A percentile compares a stretch with the other conserved stretches of the same genome.
These are phyloP conservation scores for Candida takata DNA, from an alignment of 805 yeast genomes.

Conservation along the genomic window DNA sequence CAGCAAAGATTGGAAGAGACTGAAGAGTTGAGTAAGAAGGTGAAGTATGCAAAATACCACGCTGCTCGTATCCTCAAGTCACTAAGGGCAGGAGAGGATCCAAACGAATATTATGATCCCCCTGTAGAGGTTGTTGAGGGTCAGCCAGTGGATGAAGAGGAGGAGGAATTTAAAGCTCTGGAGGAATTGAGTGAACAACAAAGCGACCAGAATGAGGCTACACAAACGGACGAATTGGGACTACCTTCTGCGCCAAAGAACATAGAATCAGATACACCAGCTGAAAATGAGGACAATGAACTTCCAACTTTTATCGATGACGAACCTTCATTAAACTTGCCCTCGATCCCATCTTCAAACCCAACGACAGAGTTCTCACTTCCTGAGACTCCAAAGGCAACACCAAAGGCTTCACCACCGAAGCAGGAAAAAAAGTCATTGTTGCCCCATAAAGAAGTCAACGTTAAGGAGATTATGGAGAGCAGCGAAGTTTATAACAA, in stretches of 20 bases:
- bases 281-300: not conserved
- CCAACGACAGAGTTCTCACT: slow-evolving; percentile 3
- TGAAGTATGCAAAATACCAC: slow-evolving; percentile 57
- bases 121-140: slow-evolving; percentile 20
- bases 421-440: not conserved
- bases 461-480: slow-evolving; percentile 44
- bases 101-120: slow-evolving; percentile 43
- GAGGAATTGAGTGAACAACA: slow-evolving; percentile 2
- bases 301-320: not conserved
- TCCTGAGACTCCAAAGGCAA: slow-evolving; percentile 10
- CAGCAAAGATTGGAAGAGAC: slow-evolving; percentile 29
- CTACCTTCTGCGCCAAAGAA: slow-evolving; percentile 12
- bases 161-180: not conserved
- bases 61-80: slow-evolving; percentile 50
- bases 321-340: slow-evolving; percentile 2
- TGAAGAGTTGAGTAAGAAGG: slow-evolving; percentile 29
- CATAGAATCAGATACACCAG: slow-evolving; percentile 3
- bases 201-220: slow-evolving; percentile 4
- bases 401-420: slow-evolving; percentile 2
- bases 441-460: slow-evolving; percentile 7
- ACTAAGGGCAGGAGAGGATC: slow-evolving; percentile 43
- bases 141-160: not conserved
- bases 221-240: slow-evolving; percentile 11
- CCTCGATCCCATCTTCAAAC: slow-evolving; percentile 5
- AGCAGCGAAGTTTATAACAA: slow-evolving; percentile 48